Conservation (phyloP, 1,284 basidiomycete genomes). For the Ganoderma sp. region DNA sequence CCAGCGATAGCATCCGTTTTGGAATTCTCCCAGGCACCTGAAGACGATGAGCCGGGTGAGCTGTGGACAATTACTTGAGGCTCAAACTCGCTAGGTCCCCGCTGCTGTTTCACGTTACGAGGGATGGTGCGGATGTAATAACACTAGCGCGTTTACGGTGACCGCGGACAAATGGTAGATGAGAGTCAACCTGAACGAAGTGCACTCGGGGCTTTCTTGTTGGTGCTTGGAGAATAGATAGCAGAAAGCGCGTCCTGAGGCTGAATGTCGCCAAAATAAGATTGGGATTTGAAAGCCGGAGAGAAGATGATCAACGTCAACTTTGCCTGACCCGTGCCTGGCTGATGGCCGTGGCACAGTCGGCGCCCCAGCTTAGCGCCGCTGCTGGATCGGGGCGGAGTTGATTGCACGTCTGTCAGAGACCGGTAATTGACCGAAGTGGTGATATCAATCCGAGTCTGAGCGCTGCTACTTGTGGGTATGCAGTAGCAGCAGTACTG, state of each 20-base stretch:
- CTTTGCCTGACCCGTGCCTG: neutral
- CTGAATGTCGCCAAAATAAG: too few species aligned
- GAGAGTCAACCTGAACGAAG: too few species aligned
- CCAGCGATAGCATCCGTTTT: conserved; percentile 54
- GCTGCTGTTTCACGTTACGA: neutral
- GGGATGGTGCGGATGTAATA: too few species aligned
- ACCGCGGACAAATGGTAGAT: too few species aligned
- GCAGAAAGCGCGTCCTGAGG: neutral
- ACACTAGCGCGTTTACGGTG: too few species aligned
- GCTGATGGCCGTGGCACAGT: neutral
- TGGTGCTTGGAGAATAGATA: too few species aligned
- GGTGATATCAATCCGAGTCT: neutral
- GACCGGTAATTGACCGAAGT: conserved; percentile 10
- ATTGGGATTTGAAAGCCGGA: neutral
- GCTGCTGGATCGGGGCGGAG: neutral
- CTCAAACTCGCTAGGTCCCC: neutral
- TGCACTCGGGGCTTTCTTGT: too few species aligned
- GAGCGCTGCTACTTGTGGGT: neutral
- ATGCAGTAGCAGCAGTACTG: neutral
- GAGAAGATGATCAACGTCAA: neutral
- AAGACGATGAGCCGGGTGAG: conserved; percentile 24
- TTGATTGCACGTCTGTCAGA: neutral
- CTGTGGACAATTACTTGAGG: conserved; percentile 25
- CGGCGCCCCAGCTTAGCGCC: neutral
- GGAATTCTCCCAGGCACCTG: conserved; percentile 20